A percentile compares a stretch with the other conserved stretches of the same genome.
phyloP scores from a whole-genome alignment of 2,329 filamentous ascomycete species.

The Cladosporium sp. region DNA sequence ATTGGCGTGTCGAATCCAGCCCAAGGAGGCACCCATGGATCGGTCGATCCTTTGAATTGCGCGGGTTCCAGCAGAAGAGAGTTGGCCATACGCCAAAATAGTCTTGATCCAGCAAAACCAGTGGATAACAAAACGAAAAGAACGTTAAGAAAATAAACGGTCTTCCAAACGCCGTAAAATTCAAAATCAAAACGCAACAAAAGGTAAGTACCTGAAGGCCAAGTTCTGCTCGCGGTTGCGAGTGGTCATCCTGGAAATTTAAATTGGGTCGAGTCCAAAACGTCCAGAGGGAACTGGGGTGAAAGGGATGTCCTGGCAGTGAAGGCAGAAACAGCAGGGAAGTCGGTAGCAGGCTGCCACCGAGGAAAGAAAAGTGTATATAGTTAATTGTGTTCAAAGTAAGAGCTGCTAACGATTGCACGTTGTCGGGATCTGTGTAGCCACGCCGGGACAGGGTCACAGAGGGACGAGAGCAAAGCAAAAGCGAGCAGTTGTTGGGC shows the following conservation, averaged over 20 bases:
- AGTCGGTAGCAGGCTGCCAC: constrained; percentile 5
- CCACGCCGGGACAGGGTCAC: constrained; percentile 12
- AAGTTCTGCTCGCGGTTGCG: constrained; percentile 34
- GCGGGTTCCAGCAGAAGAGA: no score
- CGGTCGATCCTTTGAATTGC: no score
- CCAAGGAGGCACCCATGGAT: no score
- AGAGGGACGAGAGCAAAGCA: constrained; percentile 10
- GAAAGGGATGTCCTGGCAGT: constrained; percentile 1
- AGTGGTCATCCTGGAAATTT: constrained; percentile 34
- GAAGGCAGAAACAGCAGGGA: constrained; percentile 15
- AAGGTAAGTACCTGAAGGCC: constrained; percentile 35
- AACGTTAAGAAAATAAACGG: background rate
- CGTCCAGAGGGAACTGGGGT: background rate
- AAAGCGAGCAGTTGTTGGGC: constrained; percentile 18
- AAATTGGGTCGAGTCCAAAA: constrained; percentile 10
- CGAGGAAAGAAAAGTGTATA: background rate
- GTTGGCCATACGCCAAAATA: no score
- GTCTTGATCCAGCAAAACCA: background rate
- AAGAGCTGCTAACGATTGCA: constrained; percentile 6
- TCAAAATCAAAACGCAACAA: constrained; percentile 15
- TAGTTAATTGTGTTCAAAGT: background rate
- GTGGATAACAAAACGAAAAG: background rate
- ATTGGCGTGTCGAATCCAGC: no score
- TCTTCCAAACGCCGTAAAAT: background rate
- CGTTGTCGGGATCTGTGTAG: constrained; percentile 7